Evolutionary conservation across 495 filamentous ascomycete genomes (phyloP).

Genomic region (Lasiosphaeria hispida): DNA sequence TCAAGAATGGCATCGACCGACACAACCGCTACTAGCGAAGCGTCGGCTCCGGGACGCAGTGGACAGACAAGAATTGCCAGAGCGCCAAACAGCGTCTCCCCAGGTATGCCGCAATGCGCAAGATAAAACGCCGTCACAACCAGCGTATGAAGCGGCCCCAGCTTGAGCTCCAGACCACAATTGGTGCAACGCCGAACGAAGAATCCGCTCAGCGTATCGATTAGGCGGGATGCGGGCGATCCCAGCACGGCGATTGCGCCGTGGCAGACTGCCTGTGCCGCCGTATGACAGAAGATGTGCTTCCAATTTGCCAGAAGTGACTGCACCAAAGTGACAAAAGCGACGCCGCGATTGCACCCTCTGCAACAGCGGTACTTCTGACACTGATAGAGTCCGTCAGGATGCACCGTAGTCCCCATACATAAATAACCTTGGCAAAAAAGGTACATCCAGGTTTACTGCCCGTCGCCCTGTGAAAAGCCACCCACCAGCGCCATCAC

Average conservation of each 20-base stretch:
- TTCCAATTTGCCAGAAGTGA: constrained; percentile 41
- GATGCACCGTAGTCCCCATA: no score
- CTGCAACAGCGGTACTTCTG: no score
- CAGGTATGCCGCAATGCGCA: constrained; percentile 31
- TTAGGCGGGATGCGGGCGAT: constrained; percentile 16
- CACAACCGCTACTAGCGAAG: background rate
- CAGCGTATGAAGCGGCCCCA: constrained; percentile 38
- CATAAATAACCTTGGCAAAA: no score
- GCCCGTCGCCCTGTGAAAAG: no score
- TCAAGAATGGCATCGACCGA: background rate
- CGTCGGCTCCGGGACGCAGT: constrained; percentile 28
- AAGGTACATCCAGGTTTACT: no score
- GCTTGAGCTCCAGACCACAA: constrained; percentile 35
- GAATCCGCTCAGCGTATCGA: constrained; percentile 37
- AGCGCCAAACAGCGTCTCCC: constrained; percentile 40
- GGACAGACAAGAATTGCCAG: constrained; percentile 40
- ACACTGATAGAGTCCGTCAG: no score
- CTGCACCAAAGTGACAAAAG: no score
- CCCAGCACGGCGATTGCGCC: constrained; percentile 27
- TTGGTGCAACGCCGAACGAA: constrained; percentile 33
- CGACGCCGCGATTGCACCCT: no score
- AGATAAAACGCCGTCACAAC: constrained; percentile 35
- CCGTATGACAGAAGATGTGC: constrained; percentile 45
- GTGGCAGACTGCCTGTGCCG: constrained; percentile 38
- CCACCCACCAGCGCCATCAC: no score